Percentiles rank a stretch among this genome's conserved stretches.
phyloP scores from a whole-genome alignment of 2,329 filamentous ascomycete species.

The Grosmannia clavigera region DNA sequence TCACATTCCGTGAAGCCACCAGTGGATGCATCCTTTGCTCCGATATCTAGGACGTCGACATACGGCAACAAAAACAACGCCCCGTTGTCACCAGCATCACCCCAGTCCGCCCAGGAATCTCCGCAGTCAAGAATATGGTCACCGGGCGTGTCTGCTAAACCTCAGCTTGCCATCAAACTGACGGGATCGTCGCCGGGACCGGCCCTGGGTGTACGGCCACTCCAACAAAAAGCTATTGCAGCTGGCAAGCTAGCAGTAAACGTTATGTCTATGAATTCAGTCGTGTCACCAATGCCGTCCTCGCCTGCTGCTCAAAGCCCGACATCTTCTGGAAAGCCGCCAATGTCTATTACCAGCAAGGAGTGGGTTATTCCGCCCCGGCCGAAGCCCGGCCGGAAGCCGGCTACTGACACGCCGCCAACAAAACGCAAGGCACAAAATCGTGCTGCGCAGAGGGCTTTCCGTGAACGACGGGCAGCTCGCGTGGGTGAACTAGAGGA shows the following conservation, averaged over 20 bases:
- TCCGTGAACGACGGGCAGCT: slow-evolving; percentile 75
- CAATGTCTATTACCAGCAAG: slow-evolving; percentile 57
- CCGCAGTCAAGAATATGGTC: slow-evolving; percentile 9
- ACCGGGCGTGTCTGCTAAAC: slow-evolving; percentile 7
- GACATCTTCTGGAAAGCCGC: slow-evolving; percentile 20
- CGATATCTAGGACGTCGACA: not conserved
- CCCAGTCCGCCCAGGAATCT: slow-evolving; percentile 8
- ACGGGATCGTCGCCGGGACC: slow-evolving; percentile 3
- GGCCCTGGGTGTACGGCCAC: slow-evolving; percentile 12
- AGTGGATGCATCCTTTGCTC: not conserved
- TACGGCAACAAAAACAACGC: slow-evolving; percentile 9
- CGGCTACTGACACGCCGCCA: slow-evolving; percentile 80
- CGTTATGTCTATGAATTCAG: slow-evolving; percentile 35
- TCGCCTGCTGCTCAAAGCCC: slow-evolving; percentile 21
- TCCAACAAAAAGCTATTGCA: slow-evolving; percentile 15
- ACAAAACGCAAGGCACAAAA: slow-evolving; percentile 95
- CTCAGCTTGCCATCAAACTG: slow-evolving; percentile 11
- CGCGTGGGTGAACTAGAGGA: slow-evolving; percentile 68
- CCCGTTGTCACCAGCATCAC: slow-evolving; percentile 8
- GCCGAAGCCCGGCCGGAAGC: slow-evolving; percentile 85
- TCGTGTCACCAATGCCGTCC: slow-evolving; percentile 28
- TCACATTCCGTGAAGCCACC: slow-evolving; percentile 5
- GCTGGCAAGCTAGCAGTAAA: slow-evolving; percentile 18
- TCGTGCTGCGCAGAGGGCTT: slow-evolving; percentile 78
- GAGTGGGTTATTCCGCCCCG: slow-evolving; percentile 79